A percentile compares a stretch with the other conserved stretches of the same genome.
Evolutionary conservation across 2,329 filamentous ascomycete species (phyloP).

Genomic region (Monosporascus sp.): DNA sequence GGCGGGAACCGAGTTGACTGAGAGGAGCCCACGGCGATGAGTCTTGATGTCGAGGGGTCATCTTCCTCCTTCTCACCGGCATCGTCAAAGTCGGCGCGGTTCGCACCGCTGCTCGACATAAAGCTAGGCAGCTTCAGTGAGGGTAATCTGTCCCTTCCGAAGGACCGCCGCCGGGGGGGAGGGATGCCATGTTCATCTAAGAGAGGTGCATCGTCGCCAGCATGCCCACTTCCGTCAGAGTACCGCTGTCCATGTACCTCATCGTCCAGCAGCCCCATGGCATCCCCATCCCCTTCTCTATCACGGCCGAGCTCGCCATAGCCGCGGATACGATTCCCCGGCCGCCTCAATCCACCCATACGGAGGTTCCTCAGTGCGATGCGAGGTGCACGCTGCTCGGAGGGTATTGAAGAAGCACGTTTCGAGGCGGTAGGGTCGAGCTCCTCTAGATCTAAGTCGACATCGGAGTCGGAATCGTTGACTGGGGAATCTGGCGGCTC

Average conservation of each 20-base stretch:
- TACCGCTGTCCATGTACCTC: conserved; percentile 50
- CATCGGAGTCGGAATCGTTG: conserved; percentile 72
- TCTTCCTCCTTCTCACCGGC: conserved; percentile 47
- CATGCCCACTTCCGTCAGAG: conserved; percentile 54
- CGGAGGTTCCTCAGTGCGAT: conserved; percentile 70
- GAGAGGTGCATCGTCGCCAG: conserved; percentile 71
- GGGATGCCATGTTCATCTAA: conserved; percentile 42
- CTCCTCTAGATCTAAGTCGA: conserved; percentile 73
- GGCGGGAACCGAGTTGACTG: conserved; percentile 76
- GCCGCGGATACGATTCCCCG: conserved; percentile 47
- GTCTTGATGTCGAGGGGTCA: conserved; percentile 66
- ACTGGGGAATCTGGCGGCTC: conserved; percentile 60
- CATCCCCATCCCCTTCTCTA: conserved; percentile 59
- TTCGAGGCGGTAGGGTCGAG: conserved; percentile 57
- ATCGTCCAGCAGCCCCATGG: conserved; percentile 61
- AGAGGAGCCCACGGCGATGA: conserved; percentile 67
- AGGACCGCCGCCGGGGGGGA: conserved; percentile 30
- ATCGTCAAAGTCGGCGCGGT: conserved; percentile 41
- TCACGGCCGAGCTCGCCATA: conserved; percentile 57
- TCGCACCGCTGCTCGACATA: conserved; percentile 41
- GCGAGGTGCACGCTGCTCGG: conserved; percentile 44
- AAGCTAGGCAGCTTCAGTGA: conserved; percentile 63
- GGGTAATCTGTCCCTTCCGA: conserved; percentile 38
- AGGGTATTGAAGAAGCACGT: conserved; percentile 46
- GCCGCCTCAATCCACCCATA: conserved; percentile 58